Base-by-base conservation (phyloP, 2,329 filamentous ascomycete species). In the Fusarium beomiforme region DNA sequence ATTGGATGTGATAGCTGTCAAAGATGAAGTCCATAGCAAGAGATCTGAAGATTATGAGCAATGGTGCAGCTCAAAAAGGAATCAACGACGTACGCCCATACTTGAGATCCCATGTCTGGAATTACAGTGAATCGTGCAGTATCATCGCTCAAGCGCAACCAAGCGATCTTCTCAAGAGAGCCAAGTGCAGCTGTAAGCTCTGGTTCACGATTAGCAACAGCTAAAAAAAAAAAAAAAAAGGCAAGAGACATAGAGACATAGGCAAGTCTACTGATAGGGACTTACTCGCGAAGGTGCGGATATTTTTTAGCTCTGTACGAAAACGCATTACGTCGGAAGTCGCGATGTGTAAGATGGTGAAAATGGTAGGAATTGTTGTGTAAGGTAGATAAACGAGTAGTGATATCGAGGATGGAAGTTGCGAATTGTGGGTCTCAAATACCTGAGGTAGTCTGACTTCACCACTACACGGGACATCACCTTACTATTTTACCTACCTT, bases 81-180 rank as follows among this genome's bases (percentile, higher is more conserved):
- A 31, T 26, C 24, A 44, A 39, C 34, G 14, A 70, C 91, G 79
- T 86, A 95, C 86, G 94, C 93, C 96, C 96, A 99, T 59, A 98
- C 95, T 85, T 98, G 95, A 12, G 94, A 97, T 66, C 96, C 95
- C 77, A 93, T 92, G 79, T 98, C 94, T 2, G 96, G 95, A 69
- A 98, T 95, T 77, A 98, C 93, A 66, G 96, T 98, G 83, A 99
- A 97, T 75, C 95, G 94, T 61, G 95, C 91, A 59, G 91, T 91
- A 64, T 95, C 91, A 82, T 97, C 90, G 82, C 95, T 93, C 36
- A 99, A 89, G 72, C 94, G 92, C 70, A 97, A 87, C 94, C 95
- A 97, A 47, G 93, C 94, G 69, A 97, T 91, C 81, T 95, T 94
- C 73, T 94, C 93, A 34, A 92, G 83, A 4, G 89, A 88, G 62